Evolutionary conservation across 2,329 filamentous ascomycete species (phyloP).

Genomic region (Leptosphaerulina australis): DNA sequence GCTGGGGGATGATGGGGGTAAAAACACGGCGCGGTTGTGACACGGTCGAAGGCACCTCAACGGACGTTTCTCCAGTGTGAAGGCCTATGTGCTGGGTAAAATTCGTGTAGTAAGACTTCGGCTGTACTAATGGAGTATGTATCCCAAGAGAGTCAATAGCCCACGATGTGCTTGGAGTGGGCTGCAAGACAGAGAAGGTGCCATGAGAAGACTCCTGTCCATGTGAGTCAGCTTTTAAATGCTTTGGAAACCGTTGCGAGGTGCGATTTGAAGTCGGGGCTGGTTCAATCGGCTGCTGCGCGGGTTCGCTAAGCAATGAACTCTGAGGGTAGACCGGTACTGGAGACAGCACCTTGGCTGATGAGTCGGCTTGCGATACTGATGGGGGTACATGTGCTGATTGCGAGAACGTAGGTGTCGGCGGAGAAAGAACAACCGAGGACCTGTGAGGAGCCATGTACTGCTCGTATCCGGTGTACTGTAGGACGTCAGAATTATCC

Average conservation of each 20-base stretch:
- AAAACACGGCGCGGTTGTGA: constrained; percentile 52
- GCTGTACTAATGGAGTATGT: constrained; percentile 33
- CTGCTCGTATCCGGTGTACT: constrained; percentile 40
- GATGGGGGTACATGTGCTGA: constrained; percentile 29
- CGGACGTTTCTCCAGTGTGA: neutral
- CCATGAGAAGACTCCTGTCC: constrained; percentile 47
- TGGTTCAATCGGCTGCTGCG: constrained; percentile 5
- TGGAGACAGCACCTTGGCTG: constrained; percentile 39
- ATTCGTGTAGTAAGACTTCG: constrained; percentile 40
- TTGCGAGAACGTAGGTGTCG: constrained; percentile 31
- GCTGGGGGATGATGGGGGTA: constrained; percentile 53
- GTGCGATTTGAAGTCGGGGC: constrained; percentile 11
- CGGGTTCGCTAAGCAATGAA: constrained; percentile 13
- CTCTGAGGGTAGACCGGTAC: constrained; percentile 38
- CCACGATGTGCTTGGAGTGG: constrained; percentile 49
- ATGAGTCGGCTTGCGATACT: constrained; percentile 26
- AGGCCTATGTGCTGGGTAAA: constrained; percentile 7
- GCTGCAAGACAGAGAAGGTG: constrained; percentile 53
- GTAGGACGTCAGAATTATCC: neutral
- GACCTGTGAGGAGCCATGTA: constrained; percentile 44
- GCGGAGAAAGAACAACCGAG: constrained; percentile 33
- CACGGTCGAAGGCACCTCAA: constrained; percentile 17
- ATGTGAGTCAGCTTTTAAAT: constrained; percentile 18
- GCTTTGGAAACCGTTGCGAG: constrained; percentile 20
- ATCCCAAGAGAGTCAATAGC: constrained; percentile 51